Evolutionary conservation across 2,329 filamentous ascomycete species (phyloP).

Genomic region (Exophiala spinifera): DNA sequence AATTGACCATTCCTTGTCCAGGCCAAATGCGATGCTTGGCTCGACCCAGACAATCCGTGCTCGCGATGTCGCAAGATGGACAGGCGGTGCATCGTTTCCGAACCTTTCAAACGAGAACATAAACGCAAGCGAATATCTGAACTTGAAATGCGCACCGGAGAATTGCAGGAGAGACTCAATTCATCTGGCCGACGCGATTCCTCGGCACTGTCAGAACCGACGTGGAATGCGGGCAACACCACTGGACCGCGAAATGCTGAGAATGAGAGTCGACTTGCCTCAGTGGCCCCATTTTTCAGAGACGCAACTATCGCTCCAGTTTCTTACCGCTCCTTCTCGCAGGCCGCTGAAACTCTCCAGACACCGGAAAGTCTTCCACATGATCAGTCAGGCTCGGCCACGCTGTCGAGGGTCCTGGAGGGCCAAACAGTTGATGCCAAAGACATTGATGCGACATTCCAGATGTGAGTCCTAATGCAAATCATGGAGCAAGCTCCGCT

Average conservation of each 20-base stretch:
- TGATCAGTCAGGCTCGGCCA: slow-evolving; percentile 25
- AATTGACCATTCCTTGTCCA: neutral
- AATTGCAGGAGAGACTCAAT: slow-evolving; percentile 37
- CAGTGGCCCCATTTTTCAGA: slow-evolving; percentile 24
- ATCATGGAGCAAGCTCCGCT: too few relatives aligned
- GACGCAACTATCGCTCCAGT: slow-evolving; percentile 21
- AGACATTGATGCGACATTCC: slow-evolving; percentile 41
- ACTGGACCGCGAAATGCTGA: slow-evolving; percentile 29
- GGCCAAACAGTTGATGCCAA: slow-evolving; percentile 32
- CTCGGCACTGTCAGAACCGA: slow-evolving; percentile 31
- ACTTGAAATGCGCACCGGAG: slow-evolving; percentile 38
- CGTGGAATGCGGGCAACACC: slow-evolving; percentile 21
- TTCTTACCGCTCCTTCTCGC: slow-evolving; percentile 26
- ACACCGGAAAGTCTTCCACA: slow-evolving; percentile 28
- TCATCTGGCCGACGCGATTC: slow-evolving; percentile 28
- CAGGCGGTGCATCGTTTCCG: slow-evolving; percentile 39
- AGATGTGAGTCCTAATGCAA: slow-evolving; percentile 30
- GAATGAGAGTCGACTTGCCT: slow-evolving; percentile 33
- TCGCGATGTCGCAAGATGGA: slow-evolving; percentile 39
- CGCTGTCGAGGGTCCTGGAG: slow-evolving; percentile 34
- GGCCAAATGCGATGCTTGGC: slow-evolving; percentile 40
- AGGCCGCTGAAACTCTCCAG: slow-evolving; percentile 27
- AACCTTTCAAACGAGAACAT: slow-evolving; percentile 43
- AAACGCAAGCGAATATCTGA: slow-evolving; percentile 40
- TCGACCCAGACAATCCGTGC: slow-evolving; percentile 37